Evolutionary conservation across 768 basidiomycete species (phyloP), one percentile per base, ranked within the genome.

Genomic region (Pleurotus djamor): DNA sequence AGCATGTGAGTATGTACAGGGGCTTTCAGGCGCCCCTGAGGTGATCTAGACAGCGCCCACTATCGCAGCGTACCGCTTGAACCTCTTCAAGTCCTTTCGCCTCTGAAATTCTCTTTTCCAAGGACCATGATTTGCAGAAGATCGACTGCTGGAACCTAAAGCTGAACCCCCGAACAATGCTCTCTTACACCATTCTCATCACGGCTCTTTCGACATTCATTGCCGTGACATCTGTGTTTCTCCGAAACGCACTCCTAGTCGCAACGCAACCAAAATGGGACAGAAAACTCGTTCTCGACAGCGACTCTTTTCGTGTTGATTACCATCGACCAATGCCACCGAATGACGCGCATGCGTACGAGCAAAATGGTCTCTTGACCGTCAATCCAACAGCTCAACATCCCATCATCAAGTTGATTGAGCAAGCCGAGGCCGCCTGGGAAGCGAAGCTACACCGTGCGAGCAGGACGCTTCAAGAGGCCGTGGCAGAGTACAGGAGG

Each of bases 391-490:
- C 67, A 7, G 68, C 65, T 8, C 65, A 63, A 16, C 88, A 94
- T 67, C 92, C 92, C 10, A 89, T 93, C 61, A 74, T 86, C 8
- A 78, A 77, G 9, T 79, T 93, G 60, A 85, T 94, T 71, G 76
- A 76, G 5, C 79, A 85, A 1, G 90, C 89, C 0, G 86, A 88
- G 65, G 68, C 65, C 16, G 78, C 80, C 33, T 92, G 86, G 74
- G 74, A 79, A 48, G 69, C 69, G 3, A 73, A 83, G 61, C 72
- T 91, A 44, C 74, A 76, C 12, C 74, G 74, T 59, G 90, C 93
- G 67, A 91, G 88, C 71, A 81, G 78, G 63, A 87, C 87, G 1
- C 75, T 93, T 7, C 74, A 74, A 38, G 78, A 85, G 33, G 91
- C 91, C 4, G 88, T 88, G 0, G 67, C 67, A 21, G 89, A 91